phyloP scores from a whole-genome alignment of 1,284 basidiomycete species.

The Ganoderma leucocontextum region DNA sequence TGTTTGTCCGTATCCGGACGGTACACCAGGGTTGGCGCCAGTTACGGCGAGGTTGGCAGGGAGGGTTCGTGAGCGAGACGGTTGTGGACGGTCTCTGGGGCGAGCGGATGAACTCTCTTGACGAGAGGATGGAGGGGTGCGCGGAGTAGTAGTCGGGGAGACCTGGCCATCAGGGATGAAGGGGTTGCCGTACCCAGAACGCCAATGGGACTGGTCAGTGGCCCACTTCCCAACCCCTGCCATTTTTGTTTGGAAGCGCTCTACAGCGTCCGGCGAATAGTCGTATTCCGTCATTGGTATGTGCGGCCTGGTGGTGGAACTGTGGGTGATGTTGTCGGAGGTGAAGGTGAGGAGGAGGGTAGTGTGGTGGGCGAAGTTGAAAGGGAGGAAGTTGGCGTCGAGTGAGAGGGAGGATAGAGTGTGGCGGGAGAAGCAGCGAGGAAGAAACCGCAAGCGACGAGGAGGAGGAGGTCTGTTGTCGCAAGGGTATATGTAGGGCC shows the following conservation, averaged over 20 bases:
- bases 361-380: slow-evolving; percentile 2
- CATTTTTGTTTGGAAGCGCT: slow-evolving; percentile 52
- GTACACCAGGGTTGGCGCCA: neutral
- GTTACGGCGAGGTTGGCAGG: slow-evolving; percentile 16
- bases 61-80: slow-evolving; percentile 29
- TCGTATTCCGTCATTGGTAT: slow-evolving; percentile 61
- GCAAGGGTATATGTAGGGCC: slow-evolving; percentile 31
- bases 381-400: slow-evolving; percentile 18
- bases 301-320: slow-evolving; percentile 9
- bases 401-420: slow-evolving; percentile 13
- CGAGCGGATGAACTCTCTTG: slow-evolving; percentile 22
- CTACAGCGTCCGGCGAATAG: slow-evolving; percentile 59
- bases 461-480: slow-evolving; percentile 25
- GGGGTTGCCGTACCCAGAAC: slow-evolving; percentile 38
- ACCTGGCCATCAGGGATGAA: slow-evolving; percentile 32
- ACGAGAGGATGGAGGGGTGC: slow-evolving; percentile 21
- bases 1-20: slow-evolving; percentile 16
- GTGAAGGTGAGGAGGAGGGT: slow-evolving; percentile 6
- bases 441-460: slow-evolving; percentile 16
- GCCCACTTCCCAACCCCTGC: slow-evolving; percentile 55
- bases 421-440: slow-evolving; percentile 13
- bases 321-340: neutral
- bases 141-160: slow-evolving; percentile 16
- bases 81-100: slow-evolving; percentile 27
- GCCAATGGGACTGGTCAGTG: slow-evolving; percentile 35